Percentiles rank a stretch among this genome's conserved stretches.
phyloP scores from a whole-genome alignment of 306 rosid genomes.

The Hylodesmum podocarpum region DNA sequence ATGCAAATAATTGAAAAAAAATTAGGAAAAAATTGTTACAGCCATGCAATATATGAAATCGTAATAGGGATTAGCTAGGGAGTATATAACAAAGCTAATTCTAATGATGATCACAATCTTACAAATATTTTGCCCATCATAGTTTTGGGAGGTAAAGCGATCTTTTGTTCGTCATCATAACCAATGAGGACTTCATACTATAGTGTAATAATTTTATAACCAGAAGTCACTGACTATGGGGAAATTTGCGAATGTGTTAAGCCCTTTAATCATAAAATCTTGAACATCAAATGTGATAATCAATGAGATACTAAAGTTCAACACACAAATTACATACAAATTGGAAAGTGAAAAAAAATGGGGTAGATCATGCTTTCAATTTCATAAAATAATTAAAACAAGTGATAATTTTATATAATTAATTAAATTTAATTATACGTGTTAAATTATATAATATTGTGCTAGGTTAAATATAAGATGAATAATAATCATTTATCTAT shows the following conservation, averaged over 20 bases:
- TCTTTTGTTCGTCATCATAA: not conserved
- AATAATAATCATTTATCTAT: too few relatives aligned
- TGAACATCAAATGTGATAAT: slow-evolving; percentile 26
- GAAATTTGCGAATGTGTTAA: not conserved
- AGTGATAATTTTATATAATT: not conserved
- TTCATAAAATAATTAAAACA: not conserved
- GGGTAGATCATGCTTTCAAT: not conserved
- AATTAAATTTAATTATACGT: too few relatives aligned
- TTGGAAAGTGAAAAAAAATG: not conserved
- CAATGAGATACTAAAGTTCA: slow-evolving; percentile 3
- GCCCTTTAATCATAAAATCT: slow-evolving; percentile 30
- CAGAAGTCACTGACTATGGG: slow-evolving; percentile 1
- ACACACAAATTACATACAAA: not conserved
- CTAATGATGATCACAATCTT: slow-evolving; percentile 20
- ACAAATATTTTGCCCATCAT: slow-evolving; percentile 25
- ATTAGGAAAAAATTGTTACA: too few relatives aligned
- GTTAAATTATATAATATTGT: too few relatives aligned
- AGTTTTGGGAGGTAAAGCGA: not conserved
- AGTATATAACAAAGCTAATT: not conserved
- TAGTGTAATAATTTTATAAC: not conserved
- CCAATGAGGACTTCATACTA: slow-evolving; percentile 10
- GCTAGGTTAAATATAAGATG: too few relatives aligned
- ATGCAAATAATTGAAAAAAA: too few relatives aligned
- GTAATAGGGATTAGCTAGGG: not conserved
- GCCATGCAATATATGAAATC: too few relatives aligned